Evolutionary conservation across 768 basidiomycete species (phyloP), one percentile per base, ranked within the genome.

Genomic region (Tremella fuciformis): DNA sequence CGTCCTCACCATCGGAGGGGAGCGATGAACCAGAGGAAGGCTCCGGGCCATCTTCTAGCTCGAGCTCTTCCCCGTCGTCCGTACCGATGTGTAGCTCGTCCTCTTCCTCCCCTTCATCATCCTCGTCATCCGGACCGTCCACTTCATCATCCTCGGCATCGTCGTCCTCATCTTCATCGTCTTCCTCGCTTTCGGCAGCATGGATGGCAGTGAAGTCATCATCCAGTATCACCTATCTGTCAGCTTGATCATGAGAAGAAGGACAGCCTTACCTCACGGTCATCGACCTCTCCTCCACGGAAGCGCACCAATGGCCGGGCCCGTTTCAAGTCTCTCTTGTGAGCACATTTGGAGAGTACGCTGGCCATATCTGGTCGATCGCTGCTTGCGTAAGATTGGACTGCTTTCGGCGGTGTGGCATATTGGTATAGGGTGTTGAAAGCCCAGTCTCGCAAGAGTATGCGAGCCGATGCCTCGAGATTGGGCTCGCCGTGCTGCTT

Each of bases 361-460:
- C 65, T 67, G 19, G 79, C 80, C 73, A 88, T 75, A 21, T 77
- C 79, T 1, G 77, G 75, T 34, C 29, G 29, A 64, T 82, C 81
- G 7, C 82, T 60, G 29, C 77, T 69, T 18, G 70, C 59, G 11
- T 77, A 58, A 24, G 73, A 59, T 57, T 77, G 60, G 3, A 62
- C 63, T 57, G 55, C 53, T 22, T 29, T 55, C 25, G 82, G 79
- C 0, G 87, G 86, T 49, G 80, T 76, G 4, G 87, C 84, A 78
- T 88, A 92, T 59, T 87, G 83, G 22, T 84, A 82, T 67, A 94
- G 81, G 62, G 83, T 86, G 53, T 87, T 86, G 7, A 80, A 81
- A 59, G 81, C 84, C 91, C 91, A 96, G 78, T 94, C 91, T 9
- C 87, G 84, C 44, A 96, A 81, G 38, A 96, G 81, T 58, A 87